phyloP scores from a whole-genome alignment of 2,329 filamentous ascomycete species.

The Aspergillus sp. region DNA sequence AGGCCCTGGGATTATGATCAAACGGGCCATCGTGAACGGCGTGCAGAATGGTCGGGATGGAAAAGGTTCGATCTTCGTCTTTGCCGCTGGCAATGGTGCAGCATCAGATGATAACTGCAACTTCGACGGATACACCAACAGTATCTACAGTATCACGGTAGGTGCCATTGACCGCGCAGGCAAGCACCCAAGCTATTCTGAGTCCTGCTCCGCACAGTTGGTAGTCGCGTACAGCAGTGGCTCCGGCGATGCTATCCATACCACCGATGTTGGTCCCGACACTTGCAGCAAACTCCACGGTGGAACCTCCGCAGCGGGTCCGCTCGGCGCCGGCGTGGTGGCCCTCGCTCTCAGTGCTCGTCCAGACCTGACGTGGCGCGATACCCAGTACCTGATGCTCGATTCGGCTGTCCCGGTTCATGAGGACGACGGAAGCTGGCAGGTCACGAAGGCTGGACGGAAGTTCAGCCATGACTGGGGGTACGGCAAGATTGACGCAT shows the following conservation, averaged over 20 bases:
- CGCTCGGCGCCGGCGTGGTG: conserved; percentile 84
- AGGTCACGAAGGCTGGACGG: conserved; percentile 70
- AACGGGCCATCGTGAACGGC: conserved; percentile 83
- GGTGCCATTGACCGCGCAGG: conserved; percentile 85
- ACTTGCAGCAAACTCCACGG: conserved; percentile 76
- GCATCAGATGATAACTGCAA: conserved; percentile 90
- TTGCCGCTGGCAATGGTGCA: conserved; percentile 92
- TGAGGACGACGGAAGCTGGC: conserved; percentile 68
- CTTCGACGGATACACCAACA: conserved; percentile 98
- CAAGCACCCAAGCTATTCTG: conserved; percentile 89
- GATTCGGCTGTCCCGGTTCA: conserved; percentile 78
- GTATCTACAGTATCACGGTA: conserved; percentile 96
- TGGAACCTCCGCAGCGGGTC: conserved; percentile 91
- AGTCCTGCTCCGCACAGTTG: conserved; percentile 89
- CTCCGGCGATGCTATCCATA: conserved; percentile 82
- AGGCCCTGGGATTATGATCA: conserved; percentile 79
- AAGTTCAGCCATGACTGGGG: conserved; percentile 92
- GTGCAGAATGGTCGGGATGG: conserved; percentile 80
- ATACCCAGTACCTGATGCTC: conserved; percentile 85
- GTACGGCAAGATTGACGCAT: conserved; percentile 91
- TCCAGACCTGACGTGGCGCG: conserved; percentile 85
- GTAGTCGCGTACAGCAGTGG: conserved; percentile 97
- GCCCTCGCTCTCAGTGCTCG: conserved; percentile 79
- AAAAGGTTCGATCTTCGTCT: conserved; percentile 87
- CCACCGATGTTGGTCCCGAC: conserved; percentile 84